Conservation (phyloP, 2,329 filamentous ascomycete genomes). For the Fusarium pseudoanthophilum region DNA sequence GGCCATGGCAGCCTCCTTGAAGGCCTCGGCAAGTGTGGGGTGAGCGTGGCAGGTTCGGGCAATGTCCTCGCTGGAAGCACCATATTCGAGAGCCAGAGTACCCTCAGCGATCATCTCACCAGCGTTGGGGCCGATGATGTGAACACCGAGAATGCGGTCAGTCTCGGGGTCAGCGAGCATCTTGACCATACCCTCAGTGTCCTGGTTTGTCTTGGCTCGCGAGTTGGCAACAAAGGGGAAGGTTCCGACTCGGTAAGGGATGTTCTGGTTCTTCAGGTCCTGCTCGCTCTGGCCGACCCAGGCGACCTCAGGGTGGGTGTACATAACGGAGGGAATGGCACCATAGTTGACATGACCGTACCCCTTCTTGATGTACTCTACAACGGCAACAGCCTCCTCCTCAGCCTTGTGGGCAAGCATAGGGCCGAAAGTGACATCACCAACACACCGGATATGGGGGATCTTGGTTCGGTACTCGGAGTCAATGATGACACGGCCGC, state of each 20-base stretch:
- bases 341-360: constrained; percentile 99
- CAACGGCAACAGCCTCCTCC: constrained; percentile 93
- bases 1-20: constrained; percentile 99
- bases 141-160: constrained; percentile 91
- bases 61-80: constrained; percentile 93
- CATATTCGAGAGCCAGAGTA: constrained; percentile 94
- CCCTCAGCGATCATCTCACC: constrained; percentile 99
- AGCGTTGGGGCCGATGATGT: constrained; percentile 95
- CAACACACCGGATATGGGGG: constrained; percentile 95
- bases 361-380: constrained; percentile 98
- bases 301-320: constrained; percentile 97
- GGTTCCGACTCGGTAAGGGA: constrained; percentile 91
- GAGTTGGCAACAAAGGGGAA: constrained; percentile 99
- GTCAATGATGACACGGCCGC: constrained; percentile 95
- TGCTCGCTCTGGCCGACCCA: constrained; percentile 99
- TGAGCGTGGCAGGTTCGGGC: constrained; percentile 96
- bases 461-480: constrained; percentile 98
- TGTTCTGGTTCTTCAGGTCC: constrained; percentile 88
- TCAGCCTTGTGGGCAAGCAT: constrained; percentile 99
- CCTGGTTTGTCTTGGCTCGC: constrained; percentile 97
- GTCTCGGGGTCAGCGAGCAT: constrained; percentile 97
- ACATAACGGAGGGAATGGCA: constrained; percentile 98
- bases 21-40: constrained; percentile 94
- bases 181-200: constrained; percentile 96
- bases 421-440: constrained; percentile 95